phyloP scores from a whole-genome alignment of 2,329 filamentous ascomycete genomes.

The Aspergillus caelatus region DNA sequence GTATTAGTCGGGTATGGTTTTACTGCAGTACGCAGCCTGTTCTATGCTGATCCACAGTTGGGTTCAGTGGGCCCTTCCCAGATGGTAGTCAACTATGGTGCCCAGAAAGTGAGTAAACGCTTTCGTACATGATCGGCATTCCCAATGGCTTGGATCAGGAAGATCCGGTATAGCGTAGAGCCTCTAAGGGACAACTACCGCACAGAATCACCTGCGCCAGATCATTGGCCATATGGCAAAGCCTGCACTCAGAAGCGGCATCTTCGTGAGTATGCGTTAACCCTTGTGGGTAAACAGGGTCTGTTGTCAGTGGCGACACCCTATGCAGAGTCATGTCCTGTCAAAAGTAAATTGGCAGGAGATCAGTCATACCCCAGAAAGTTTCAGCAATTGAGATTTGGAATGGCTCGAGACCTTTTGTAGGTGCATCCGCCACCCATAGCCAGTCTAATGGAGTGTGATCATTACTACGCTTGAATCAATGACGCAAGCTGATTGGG shows the following conservation, averaged over 20 bases:
- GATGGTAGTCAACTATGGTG: neutral
- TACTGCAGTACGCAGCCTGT: neutral
- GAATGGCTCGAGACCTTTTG: neutral
- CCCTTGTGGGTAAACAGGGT: neutral
- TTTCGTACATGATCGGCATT: constrained; percentile 1
- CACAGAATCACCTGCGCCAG: neutral
- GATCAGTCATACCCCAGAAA: neutral
- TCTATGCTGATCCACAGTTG: neutral
- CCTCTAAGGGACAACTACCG: neutral
- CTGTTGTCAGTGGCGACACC: neutral
- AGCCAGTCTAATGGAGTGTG: neutral
- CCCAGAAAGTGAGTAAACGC: neutral
- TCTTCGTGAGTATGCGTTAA: neutral
- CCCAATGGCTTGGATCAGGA: neutral
- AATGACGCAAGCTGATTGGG: neutral
- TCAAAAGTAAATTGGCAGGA: neutral
- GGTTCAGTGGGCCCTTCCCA: neutral
- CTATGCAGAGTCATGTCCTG: neutral
- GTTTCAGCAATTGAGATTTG: neutral
- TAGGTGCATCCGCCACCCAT: neutral
- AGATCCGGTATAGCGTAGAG: neutral
- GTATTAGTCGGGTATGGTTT: neutral
- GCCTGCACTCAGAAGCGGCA: too few relatives aligned
- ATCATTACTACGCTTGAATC: neutral
- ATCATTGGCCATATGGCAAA: neutral